Evolutionary conservation across 2,329 filamentous ascomycete species (phyloP), one percentile per base, ranked within the genome.

Genomic region (Malbranchea zuffiana): DNA sequence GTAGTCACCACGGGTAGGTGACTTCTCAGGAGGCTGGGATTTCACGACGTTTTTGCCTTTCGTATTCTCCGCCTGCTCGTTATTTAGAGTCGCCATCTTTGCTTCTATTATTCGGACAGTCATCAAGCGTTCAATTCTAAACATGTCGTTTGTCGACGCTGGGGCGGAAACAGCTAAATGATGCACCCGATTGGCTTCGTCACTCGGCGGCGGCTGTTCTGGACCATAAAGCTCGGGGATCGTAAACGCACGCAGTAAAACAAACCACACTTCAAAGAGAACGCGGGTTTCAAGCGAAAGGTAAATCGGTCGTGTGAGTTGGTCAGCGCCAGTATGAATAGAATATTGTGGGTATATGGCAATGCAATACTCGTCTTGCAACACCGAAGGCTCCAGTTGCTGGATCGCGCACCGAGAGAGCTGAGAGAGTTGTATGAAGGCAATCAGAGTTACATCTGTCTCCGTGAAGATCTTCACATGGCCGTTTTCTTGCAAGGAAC

Each of bases 251-350:
- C 88, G 76, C 19, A 98, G 60, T 6, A 98, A 66, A 5, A 94
- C 87, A 51, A 93, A 88, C 90, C 90, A 98, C 8, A 95, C 90
- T 56, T 98, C 90, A 50, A 92, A 94, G n/a, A 93, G 68, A 5
- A 93, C 77, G 27, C 87, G 75, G 17, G 76, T 87, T 48, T 96
- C 88, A 29, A 95, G 63, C 3, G 84, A 82, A 21, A 98, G 68
- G 54, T 93, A 95, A 23, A 96, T 78, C 0, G 90, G 88, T n/a
- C 83, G 77, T 41, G 85, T 78, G 18, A 88, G 74, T 5, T 81
- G 80, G 39, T 88, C 68, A 12, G 80, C 73, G 2, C 75, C 80
- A 1, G 83, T 74, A 13, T 75, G 76, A 6, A 81, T 71, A 1
- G 84, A 78, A 59, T 98, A 96, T 44, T 88, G 87, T 11, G 90